Percentiles rank a stretch among this genome's conserved stretches.
phyloP scores from a whole-genome alignment of 2,329 filamentous ascomycete species.

The Neopestalotiopsis sp. region DNA sequence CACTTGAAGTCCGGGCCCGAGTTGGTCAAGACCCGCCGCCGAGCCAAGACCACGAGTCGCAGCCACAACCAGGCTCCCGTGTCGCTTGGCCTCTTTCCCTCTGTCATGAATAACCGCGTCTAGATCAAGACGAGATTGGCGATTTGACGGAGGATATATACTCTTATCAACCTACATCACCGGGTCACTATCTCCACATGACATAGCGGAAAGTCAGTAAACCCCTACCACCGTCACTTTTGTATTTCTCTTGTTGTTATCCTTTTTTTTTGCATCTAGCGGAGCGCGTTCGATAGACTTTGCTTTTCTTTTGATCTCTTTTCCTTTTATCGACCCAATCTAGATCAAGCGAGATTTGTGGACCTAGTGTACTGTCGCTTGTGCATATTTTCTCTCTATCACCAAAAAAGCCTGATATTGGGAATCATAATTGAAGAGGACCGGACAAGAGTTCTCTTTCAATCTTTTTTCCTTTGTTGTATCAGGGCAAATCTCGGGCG shows the following conservation, averaged over 20 bases:
- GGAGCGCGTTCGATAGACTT: constrained; percentile 15
- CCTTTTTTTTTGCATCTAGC: constrained; percentile 6
- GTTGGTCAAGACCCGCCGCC: constrained; percentile 32
- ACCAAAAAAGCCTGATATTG: background rate
- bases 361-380: background rate
- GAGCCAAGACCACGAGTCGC: constrained; percentile 39
- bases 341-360: background rate
- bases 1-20: constrained; percentile 26
- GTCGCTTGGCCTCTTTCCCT: constrained; percentile 39
- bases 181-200: background rate
- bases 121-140: background rate
- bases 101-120: background rate
- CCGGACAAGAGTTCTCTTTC: background rate
- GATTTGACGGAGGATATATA: background rate
- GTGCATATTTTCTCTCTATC: background rate
- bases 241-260: background rate
- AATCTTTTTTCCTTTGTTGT: background rate
- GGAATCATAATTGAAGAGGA: no score
- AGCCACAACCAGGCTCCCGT: constrained; percentile 32
- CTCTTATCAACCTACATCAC: background rate
- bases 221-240: background rate
- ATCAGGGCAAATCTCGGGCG: background rate
- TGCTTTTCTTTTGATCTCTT: background rate
- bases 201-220: background rate
- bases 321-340: background rate